Percentiles rank a stretch among this genome's conserved stretches.
phyloP scores from a whole-genome alignment of 352 stramenopile species.

The Pythium aristosporum region DNA sequence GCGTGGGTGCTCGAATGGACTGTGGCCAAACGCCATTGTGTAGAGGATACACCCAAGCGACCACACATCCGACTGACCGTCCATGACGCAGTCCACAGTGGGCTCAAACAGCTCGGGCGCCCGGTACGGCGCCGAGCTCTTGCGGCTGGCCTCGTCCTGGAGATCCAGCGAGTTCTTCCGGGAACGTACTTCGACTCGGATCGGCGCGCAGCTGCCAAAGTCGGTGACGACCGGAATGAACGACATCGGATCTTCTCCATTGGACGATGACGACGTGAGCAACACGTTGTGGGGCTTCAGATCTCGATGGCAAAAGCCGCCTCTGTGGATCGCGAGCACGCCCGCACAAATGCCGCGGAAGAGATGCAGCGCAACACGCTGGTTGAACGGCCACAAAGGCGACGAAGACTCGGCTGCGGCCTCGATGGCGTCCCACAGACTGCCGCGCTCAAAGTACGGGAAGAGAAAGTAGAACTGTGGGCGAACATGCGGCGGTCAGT shows the following conservation, averaged over 20 bases:
- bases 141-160: conserved; percentile 78
- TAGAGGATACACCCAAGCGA: conserved; percentile 85
- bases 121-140: conserved; percentile 80
- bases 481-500: background rate
- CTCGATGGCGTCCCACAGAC: conserved; percentile 75
- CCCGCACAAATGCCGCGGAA: conserved; percentile 85
- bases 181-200: conserved; percentile 66
- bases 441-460: conserved; percentile 83
- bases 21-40: conserved; percentile 83
- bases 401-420: conserved; percentile 62
- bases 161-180: conserved; percentile 72
- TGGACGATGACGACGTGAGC: conserved; percentile 62
- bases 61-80: conserved; percentile 85
- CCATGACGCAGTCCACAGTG: conserved; percentile 52
- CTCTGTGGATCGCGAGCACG: conserved; percentile 69
- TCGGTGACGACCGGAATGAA: conserved; percentile 84
- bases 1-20: conserved; percentile 74
- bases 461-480: conserved; percentile 82
- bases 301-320: conserved; percentile 82
- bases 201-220: conserved; percentile 78
- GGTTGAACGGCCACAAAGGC: conserved; percentile 80
- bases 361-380: conserved; percentile 76
- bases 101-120: conserved; percentile 86
- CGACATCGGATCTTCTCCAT: conserved; percentile 62
- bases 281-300: conserved; percentile 87